Percentiles rank a stretch among this genome's conserved stretches.
phyloP scores from a whole-genome alignment of 139 green algal species.

The Asterochloris sp. region DNA sequence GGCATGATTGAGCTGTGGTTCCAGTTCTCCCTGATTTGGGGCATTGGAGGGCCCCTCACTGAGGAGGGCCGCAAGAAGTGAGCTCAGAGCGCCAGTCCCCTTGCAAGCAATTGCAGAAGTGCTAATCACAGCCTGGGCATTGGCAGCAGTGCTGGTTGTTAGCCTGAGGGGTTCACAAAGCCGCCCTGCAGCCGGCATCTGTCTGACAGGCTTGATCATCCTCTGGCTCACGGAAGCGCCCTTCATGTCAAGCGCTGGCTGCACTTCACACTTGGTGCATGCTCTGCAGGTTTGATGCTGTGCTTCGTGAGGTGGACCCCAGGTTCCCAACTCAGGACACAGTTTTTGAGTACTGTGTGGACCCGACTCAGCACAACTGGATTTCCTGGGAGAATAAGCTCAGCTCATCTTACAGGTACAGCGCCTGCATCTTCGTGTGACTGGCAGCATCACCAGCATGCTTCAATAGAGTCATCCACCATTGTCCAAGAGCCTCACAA shows the following conservation, averaged over 20 bases:
- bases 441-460: neutral
- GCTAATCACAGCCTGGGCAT: too few relatives aligned
- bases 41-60: conserved; percentile 62
- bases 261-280: neutral
- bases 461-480: neutral
- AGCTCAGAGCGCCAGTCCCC: too few relatives aligned
- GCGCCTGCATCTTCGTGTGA: neutral
- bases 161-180: too few relatives aligned
- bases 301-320: conserved; percentile 21
- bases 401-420: conserved; percentile 12
- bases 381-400: conserved; percentile 17
- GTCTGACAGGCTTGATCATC: too few relatives aligned
- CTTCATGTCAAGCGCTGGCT: too few relatives aligned
- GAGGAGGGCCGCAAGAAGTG: conserved; percentile 65
- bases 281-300: conserved; percentile 18
- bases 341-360: conserved; percentile 20
- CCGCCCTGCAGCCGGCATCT: too few relatives aligned
- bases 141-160: too few relatives aligned
- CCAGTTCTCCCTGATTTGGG: conserved; percentile 82
- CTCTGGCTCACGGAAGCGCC: too few relatives aligned
- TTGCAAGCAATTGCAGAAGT: neutral
- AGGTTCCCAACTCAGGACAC: conserved; percentile 19
- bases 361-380: conserved; percentile 13
- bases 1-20: conserved; percentile 78
- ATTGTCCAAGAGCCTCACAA: too few relatives aligned